Evolutionary conservation across 805 yeast species (phyloP), one percentile per base, ranked within the genome.

Genomic region (Metschnikowia cubensis): DNA sequence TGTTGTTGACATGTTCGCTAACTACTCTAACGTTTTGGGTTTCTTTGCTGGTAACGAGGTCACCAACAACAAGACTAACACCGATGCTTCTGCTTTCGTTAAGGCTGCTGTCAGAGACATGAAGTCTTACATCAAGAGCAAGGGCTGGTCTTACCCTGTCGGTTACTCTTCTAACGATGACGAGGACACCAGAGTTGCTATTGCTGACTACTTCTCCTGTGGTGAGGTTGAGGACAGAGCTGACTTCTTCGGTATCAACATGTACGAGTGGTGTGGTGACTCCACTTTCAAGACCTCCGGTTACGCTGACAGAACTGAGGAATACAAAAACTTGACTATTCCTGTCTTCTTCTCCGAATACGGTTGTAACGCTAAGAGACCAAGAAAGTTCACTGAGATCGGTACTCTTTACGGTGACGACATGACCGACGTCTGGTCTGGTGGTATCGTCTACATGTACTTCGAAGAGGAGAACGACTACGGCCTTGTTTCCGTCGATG

Each of bases 41-140:
- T 91, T 89, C 79, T 91, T 92, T 70, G 98, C 98, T 29, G 99
- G 98, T 54, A 94, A 94, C 70, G 99, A 92, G 77, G 98, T 94
- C 48, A 82, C 92, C 52, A 92, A 91, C 69, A 89, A 88, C 63
- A 71, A 70, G 40, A 73, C 89, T 44, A 91, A 89, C 69, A 87
- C 97, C 13, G 85, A 83, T 59, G 88, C 97, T 32, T 90, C 97
- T 29, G 89, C 97, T 1, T 92, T 84, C 69, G 96, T 94, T 50
- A 94, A 92, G 77, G 97, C 98, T 31, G 96, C 98, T 15, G 79
- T 94, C 54, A 85, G 99, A 70, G 99, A 92, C 67, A 79, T 80
- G 64, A 91, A 88, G 71, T 62, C 76, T 15, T 90, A 94, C 71
- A 87, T 94, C 59, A 68, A 73, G 48, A 76, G 72, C 49, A 73